Evolutionary conservation across 1,284 basidiomycete genomes (phyloP).

Genomic region (Cryptococcus maquisensis): DNA sequence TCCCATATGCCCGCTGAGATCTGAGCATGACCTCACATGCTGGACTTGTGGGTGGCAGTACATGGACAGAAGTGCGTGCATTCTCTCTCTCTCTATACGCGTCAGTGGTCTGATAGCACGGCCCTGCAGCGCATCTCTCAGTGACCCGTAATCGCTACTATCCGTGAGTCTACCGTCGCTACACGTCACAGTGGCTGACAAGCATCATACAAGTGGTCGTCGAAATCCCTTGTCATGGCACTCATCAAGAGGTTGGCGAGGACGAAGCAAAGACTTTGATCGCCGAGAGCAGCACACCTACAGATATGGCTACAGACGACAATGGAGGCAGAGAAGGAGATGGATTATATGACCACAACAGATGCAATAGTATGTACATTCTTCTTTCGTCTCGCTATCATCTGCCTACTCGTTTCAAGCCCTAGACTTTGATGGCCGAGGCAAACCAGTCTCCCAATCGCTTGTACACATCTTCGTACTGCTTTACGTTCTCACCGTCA

Average conservation of each 20-base stretch:
- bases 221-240: constrained; percentile 12
- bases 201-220: constrained; percentile 12
- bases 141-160: constrained; percentile 16
- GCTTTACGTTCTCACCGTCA: constrained; percentile 61
- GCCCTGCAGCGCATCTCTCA: background rate
- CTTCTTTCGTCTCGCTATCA: background rate
- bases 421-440: constrained; percentile 10
- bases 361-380: constrained; percentile 2
- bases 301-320: constrained; percentile 10
- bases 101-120: background rate
- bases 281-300: constrained; percentile 21
- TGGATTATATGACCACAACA: background rate
- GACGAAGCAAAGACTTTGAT: constrained; percentile 15
- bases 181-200: background rate
- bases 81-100: background rate
- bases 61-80: constrained; percentile 5
- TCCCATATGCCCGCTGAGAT: constrained; percentile 17
- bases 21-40: constrained; percentile 18
- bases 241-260: constrained; percentile 5
- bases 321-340: constrained; percentile 3
- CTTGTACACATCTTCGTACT: constrained; percentile 63
- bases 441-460: constrained; percentile 56
- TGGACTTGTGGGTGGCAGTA: constrained; percentile 20
- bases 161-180: constrained; percentile 16
- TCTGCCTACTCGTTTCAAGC: background rate